Conservation (phyloP, 352 stramenopile species). For the Phytopythium helicoides region DNA sequence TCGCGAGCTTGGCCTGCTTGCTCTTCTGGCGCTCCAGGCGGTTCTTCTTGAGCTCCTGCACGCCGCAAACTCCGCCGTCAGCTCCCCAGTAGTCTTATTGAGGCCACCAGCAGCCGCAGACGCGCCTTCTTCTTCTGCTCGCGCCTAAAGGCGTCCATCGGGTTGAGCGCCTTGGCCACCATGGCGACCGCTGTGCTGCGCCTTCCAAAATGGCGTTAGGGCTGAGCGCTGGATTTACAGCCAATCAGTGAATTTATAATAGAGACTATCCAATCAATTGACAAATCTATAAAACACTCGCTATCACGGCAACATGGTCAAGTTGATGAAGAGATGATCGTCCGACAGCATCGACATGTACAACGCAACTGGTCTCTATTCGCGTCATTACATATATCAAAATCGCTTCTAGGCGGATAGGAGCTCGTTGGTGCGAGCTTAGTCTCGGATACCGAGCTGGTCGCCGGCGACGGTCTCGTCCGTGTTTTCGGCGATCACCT, state of each 20-base stretch:
- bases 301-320: too few relatives aligned
- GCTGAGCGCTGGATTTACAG: too few relatives aligned
- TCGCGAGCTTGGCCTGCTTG: slow-evolving; percentile 55
- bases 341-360: too few relatives aligned
- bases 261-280: neutral
- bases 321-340: too few relatives aligned
- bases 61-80: too few relatives aligned
- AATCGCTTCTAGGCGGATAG: too few relatives aligned
- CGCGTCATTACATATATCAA: too few relatives aligned
- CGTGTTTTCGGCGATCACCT: slow-evolving; percentile 70
- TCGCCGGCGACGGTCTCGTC: slow-evolving; percentile 64
- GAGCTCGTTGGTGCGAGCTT: too few relatives aligned
- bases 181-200: slow-evolving; percentile 28
- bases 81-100: too few relatives aligned
- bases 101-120: too few relatives aligned
- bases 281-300: too few relatives aligned
- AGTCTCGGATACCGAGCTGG: slow-evolving; percentile 46
- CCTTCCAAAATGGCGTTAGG: neutral
- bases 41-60: slow-evolving; percentile 75
- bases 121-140: slow-evolving; percentile 81
- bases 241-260: neutral
- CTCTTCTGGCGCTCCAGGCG: slow-evolving; percentile 51
- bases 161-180: slow-evolving; percentile 54
- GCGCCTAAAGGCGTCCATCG: slow-evolving; percentile 69
- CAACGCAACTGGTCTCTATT: too few relatives aligned